Base-by-base conservation (phyloP, 2,329 filamentous ascomycete genomes). In the Arachnopeziza araneosa region DNA sequence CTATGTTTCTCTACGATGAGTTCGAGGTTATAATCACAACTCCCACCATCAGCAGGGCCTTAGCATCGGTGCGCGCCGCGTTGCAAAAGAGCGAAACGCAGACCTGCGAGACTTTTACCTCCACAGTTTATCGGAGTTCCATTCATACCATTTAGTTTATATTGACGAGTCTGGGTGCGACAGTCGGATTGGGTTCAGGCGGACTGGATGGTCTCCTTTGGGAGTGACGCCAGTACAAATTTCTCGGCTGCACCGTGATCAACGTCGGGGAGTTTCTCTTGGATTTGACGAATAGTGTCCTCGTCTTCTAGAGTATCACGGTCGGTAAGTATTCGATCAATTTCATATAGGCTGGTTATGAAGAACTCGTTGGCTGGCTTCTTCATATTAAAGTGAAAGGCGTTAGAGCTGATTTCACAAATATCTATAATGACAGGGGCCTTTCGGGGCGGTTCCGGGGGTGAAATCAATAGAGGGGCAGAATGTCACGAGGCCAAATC, bases 121-220 rank as follows among this genome's bases (percentile, higher is more conserved):
- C 24, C 60, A 75, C 60, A 70, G 71, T 7, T 52, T 75, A n/a
- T 73, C 70, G 2, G 60, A 64, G 1, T 73, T 73, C 57, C 60
- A 62, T 12, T 73, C 69, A 0, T 72, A 74, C 60, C 68, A 75
- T 26, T 63, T 74, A 12, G 69, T 76, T 10, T 76, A 66, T 57
- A 65, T 74, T 32, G 70, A 76, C 60, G 69, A 77, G 63, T 76
- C 75, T 60, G 70, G 73, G 2, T 75, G 67, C 64, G 70, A 77
- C 59, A 75, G 72, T 61, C 65, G 66, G 21, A 65, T 69, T 60
- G 69, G 73, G 7, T 74, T 71, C 60, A 67, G 74, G 55, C 67
- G 70, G 14, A 74, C 64, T 9, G 71, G 70, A 4, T 78, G 70
- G 75, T 71, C 73, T 59, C 74, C 73, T 9, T 50, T 64, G 14